phyloP scores from a whole-genome alignment of 345 rosid species.

The Linum tenue region DNA sequence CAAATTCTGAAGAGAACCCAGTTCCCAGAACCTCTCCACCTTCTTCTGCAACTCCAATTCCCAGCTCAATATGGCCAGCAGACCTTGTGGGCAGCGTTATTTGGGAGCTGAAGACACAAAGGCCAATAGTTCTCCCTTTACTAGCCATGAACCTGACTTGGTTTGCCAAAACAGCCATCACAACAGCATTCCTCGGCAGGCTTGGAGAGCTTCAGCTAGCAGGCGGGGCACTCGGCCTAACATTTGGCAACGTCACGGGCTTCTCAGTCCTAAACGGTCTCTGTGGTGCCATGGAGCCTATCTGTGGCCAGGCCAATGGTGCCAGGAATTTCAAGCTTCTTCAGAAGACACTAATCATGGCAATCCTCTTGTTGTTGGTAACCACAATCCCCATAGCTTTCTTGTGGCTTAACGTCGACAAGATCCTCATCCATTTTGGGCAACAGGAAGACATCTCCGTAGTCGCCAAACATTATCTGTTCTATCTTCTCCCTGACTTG shows the following conservation, averaged over 20 bases:
- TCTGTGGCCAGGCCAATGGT: constrained; percentile 89
- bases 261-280: constrained; percentile 80
- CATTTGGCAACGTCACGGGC: constrained; percentile 84
- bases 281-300: constrained; percentile 80
- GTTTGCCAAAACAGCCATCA: constrained; percentile 63
- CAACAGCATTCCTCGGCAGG: constrained; percentile 66
- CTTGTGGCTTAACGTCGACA: constrained; percentile 72
- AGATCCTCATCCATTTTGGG: constrained; percentile 49
- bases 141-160: constrained; percentile 73
- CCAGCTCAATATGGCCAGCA: constrained; percentile 22
- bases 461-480: constrained; percentile 60
- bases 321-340: constrained; percentile 77
- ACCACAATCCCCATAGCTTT: constrained; percentile 47
- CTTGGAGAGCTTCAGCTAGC: constrained; percentile 76
- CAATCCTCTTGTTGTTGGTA: constrained; percentile 37
- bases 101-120: constrained; percentile 52
- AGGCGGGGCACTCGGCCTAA: constrained; percentile 73
- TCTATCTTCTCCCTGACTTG: constrained; percentile 73
- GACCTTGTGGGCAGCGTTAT: constrained; percentile 20
- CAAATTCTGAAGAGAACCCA: constrained; percentile 18
- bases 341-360: constrained; percentile 72
- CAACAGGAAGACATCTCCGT: constrained; percentile 55
- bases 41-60: constrained; percentile 9
- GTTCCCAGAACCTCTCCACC: constrained; percentile 8
- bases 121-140: constrained; percentile 44